A percentile compares a stretch with the other conserved stretches of the same genome.
phyloP scores from a whole-genome alignment of 176 grass and related monocot genomes.

The Eleusine indica region DNA sequence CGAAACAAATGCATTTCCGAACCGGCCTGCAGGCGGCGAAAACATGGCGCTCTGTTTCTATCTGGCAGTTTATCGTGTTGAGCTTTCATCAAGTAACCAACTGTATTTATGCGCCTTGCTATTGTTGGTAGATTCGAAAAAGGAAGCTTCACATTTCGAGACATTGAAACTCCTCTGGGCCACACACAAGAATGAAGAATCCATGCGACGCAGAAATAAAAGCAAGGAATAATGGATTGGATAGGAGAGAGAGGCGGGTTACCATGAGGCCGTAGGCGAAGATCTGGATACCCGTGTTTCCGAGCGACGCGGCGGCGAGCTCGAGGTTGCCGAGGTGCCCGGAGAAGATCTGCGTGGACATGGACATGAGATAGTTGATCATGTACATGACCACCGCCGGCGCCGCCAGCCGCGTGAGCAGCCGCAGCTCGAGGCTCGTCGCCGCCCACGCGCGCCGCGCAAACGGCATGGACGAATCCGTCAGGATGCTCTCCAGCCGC shows the following conservation, averaged over 20 bases:
- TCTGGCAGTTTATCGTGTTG: neutral
- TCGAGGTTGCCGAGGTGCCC: constrained; percentile 76
- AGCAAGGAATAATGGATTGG: neutral
- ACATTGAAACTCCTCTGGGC: too few relatives aligned
- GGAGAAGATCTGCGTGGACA: constrained; percentile 69
- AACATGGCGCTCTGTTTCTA: neutral
- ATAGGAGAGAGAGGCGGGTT: neutral
- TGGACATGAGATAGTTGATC: constrained; percentile 70
- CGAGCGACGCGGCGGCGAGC: constrained; percentile 75
- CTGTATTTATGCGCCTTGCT: neutral
- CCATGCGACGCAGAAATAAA: neutral
- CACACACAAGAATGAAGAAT: too few relatives aligned
- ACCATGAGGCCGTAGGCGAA: constrained; percentile 89
- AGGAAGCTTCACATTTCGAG: too few relatives aligned
- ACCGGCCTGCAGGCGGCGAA: too few relatives aligned
- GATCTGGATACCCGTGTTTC: constrained; percentile 75
- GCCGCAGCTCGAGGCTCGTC: constrained; percentile 19
- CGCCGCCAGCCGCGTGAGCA: constrained; percentile 36
- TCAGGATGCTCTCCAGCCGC: constrained; percentile 3
- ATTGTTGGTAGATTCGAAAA: neutral
- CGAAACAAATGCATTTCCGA: too few relatives aligned
- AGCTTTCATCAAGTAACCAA: neutral
- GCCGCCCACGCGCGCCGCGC: neutral
- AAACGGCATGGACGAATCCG: neutral
- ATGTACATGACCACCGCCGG: constrained; percentile 69